Evolutionary conservation across 176 grass and related monocot genomes (phyloP).

Genomic region (sorghum (Sorghum bicolor)): Sorghum_bicolor_NCBIv3 NC_012870.2:4889501-4890000

Average conservation of each 20-base stretch:
- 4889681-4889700: conserved; percentile 34
- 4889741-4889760: conserved; percentile 48
- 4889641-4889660: conserved; percentile 35
- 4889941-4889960: neutral
- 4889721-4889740: conserved; percentile 47
- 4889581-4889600: conserved; percentile 35
- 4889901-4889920: neutral
- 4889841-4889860: neutral
- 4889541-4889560: conserved; percentile 43
- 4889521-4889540: conserved; percentile 3
- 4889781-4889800: conserved; percentile 82
- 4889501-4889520: neutral
- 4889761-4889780: conserved; percentile 89
- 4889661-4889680: conserved; percentile 31
- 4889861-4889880: neutral
- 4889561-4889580: conserved; percentile 9
- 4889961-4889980: neutral
- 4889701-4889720: conserved; percentile 30
- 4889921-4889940: neutral
- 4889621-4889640: conserved; percentile 37
- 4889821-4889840: conserved; percentile 2
- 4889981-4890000: neutral
- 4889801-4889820: conserved; percentile 39
- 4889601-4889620: conserved; percentile 10
- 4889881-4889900: neutral